Conservation (phyloP, 345 rosid genomes). For the Salix koriyanagi region DNA sequence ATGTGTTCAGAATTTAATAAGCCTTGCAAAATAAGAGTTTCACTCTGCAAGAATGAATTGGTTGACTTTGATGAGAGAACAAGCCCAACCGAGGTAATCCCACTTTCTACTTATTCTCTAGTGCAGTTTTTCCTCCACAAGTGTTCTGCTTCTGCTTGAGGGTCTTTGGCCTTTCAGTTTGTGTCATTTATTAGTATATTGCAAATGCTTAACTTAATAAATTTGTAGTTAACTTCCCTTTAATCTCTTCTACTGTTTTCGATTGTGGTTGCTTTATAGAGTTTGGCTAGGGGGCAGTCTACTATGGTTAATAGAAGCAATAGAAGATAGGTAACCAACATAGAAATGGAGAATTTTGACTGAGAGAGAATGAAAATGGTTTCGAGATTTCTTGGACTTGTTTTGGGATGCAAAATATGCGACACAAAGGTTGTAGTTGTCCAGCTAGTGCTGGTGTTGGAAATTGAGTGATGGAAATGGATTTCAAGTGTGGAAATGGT, state of each 20-base stretch:
- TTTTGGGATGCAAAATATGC: neutral
- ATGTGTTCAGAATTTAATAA: slow-evolving; percentile 17
- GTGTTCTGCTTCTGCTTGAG: neutral
- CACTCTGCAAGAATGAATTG: slow-evolving; percentile 35
- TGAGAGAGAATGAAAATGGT: neutral
- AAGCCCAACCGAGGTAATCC: slow-evolving; percentile 69
- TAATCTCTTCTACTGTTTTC: neutral
- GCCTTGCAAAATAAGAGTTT: slow-evolving; percentile 19
- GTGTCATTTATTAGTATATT: neutral
- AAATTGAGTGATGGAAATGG: neutral
- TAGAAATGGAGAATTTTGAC: too few relatives aligned
- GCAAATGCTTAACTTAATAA: neutral
- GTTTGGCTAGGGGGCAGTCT: neutral
- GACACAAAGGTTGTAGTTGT: neutral
- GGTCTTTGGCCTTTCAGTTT: neutral
- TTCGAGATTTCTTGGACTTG: neutral
- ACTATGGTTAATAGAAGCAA: neutral
- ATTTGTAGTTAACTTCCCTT: neutral
- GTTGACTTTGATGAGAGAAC: slow-evolving; percentile 58
- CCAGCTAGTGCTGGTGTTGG: neutral
- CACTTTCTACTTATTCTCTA: neutral
- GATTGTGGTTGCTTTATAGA: neutral
- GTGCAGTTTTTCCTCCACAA: neutral
- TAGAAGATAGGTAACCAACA: neutral
- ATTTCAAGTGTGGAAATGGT: neutral